A percentile compares a stretch with the other conserved stretches of the same genome.
phyloP scores from a whole-genome alignment of 23 red algal species.

The Rhodosorus marinus region DNA sequence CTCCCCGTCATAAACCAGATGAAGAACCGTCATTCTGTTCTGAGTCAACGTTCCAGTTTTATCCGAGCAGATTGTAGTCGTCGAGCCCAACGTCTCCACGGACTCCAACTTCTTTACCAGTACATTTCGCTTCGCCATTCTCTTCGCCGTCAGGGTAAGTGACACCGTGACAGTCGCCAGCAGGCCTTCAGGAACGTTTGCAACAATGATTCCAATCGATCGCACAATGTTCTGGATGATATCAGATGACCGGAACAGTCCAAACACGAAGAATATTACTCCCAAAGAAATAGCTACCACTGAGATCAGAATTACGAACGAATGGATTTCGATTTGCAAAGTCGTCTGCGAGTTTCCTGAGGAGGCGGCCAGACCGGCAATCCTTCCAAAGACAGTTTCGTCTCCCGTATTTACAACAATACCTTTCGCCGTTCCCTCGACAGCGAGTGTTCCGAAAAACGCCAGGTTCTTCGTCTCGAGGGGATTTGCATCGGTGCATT shows the following conservation, averaged over 20 bases:
- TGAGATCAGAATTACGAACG: conserved; percentile 62
- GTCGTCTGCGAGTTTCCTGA: conserved; percentile 34
- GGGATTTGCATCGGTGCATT: conserved; percentile 47
- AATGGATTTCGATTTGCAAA: conserved; percentile 62
- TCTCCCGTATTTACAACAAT: conserved; percentile 73
- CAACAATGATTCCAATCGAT: conserved; percentile 69
- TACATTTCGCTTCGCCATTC: conserved; percentile 76
- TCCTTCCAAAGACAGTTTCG: conserved; percentile 63
- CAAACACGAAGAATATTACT: conserved; percentile 60
- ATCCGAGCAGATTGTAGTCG: conserved; percentile 74
- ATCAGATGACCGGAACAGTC: conserved; percentile 24
- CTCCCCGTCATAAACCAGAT: conserved; percentile 42
- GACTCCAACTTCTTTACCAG: conserved; percentile 66
- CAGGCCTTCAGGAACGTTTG: conserved; percentile 78
- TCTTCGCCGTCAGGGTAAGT: conserved; percentile 55
- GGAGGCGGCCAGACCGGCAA: conserved; percentile 43
- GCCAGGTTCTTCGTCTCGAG: conserved; percentile 76
- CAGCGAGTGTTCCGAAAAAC: conserved; percentile 66
- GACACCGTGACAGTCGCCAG: conserved; percentile 73
- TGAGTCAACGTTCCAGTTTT: conserved; percentile 91
- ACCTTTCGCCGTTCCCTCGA: conserved; percentile 53
- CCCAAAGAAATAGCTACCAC: conserved; percentile 57
- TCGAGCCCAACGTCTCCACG: conserved; percentile 81
- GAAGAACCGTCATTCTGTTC: conserved; percentile 87
- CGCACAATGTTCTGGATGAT: conserved; percentile 71